Percentiles rank a stretch among this genome's conserved stretches.
Conservation (phyloP, 768 basidiomycete genomes). For the Pisolithus orientalis region DNA sequence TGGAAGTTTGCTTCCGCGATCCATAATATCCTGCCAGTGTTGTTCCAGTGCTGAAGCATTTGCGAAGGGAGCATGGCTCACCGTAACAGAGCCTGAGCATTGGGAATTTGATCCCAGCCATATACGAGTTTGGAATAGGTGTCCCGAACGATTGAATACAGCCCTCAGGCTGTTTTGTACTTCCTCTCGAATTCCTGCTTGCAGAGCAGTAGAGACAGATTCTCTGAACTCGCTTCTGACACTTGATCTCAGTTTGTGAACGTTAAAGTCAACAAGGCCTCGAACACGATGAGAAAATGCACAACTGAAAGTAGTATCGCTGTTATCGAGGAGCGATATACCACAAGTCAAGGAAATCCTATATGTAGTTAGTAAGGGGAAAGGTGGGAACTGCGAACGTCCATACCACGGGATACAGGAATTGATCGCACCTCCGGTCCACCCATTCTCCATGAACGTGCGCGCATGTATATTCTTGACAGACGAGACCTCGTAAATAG, state of each 20-base stretch:
- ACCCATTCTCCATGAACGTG: background rate
- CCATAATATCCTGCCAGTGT: background rate
- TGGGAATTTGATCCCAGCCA: background rate
- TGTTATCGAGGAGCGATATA: background rate
- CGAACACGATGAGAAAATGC: background rate
- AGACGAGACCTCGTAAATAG: background rate
- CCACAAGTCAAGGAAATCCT: background rate
- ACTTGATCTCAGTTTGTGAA: background rate
- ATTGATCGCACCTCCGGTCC: background rate
- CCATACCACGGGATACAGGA: background rate
- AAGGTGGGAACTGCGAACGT: background rate
- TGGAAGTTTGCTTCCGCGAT: background rate
- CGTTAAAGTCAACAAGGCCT: background rate
- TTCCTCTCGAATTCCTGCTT: background rate
- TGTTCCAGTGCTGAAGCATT: background rate
- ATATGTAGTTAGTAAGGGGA: background rate
- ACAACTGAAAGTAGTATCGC: background rate
- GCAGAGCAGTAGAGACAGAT: background rate
- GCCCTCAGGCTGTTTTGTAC: background rate
- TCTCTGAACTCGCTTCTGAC: background rate
- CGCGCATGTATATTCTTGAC: background rate
- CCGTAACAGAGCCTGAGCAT: background rate
- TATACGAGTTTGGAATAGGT: background rate
- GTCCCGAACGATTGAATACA: background rate
- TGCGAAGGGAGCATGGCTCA: background rate